These are phyloP conservation scores for Pulveroboletus sp. DNA, from an alignment of 768 basidiomycete species.

Conservation along the genomic window DNA sequence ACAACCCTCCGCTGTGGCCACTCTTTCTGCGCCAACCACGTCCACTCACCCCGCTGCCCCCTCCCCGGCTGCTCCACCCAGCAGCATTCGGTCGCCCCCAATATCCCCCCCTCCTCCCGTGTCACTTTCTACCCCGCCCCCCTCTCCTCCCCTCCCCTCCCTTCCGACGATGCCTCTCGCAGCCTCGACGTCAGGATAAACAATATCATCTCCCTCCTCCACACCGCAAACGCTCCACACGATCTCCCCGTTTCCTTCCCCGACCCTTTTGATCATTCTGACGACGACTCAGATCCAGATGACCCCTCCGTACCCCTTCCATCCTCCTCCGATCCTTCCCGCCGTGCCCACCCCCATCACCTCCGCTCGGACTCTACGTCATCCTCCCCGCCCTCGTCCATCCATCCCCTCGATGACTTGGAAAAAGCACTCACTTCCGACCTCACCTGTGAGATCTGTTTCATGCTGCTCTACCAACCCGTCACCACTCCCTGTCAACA, in stretches of 20 bases:
- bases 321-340: constrained; percentile 14
- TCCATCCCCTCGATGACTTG: constrained; percentile 33
- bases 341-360: constrained; percentile 25
- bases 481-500: constrained; percentile 95
- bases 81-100: constrained; percentile 22
- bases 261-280: constrained; percentile 25
- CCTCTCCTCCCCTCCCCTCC: constrained; percentile 11
- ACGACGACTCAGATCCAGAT: constrained; percentile 30
- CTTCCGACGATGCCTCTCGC: not conserved
- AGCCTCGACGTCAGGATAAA: constrained; percentile 52
- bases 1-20: constrained; percentile 83
- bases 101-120: constrained; percentile 39
- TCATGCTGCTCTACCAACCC: constrained; percentile 75
- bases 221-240: constrained; percentile 11
- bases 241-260: constrained; percentile 10
- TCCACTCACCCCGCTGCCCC: constrained; percentile 31
- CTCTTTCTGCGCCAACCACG: constrained; percentile 64
- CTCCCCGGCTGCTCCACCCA: constrained; percentile 32
- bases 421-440: constrained; percentile 62
- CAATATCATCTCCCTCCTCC: constrained; percentile 48
- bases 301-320: constrained; percentile 4
- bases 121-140: constrained; percentile 35
- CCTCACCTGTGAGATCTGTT: constrained; percentile 90
- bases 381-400: constrained; percentile 10
- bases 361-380: constrained; percentile 28